A percentile compares a stretch with the other conserved stretches of the same genome.
Evolutionary conservation across 768 basidiomycete genomes (phyloP).

Genomic region (Pleurotus pulmonarius): DNA sequence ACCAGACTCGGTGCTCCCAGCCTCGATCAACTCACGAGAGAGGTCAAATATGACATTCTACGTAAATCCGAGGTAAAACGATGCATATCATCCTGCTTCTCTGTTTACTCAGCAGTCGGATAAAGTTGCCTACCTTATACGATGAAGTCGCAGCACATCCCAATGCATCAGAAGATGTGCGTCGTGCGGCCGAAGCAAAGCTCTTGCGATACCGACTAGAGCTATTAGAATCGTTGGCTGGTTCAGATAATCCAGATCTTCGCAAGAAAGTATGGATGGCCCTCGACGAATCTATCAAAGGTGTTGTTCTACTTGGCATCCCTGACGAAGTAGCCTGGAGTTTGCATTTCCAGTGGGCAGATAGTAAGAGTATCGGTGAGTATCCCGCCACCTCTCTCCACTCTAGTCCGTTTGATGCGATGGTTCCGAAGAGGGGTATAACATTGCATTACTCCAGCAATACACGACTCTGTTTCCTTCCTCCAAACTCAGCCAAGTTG

Average conservation of each 20-base stretch:
- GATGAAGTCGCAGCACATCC: constrained; percentile 81
- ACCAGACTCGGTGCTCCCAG: constrained; percentile 69
- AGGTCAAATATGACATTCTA: constrained; percentile 67
- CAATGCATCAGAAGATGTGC: constrained; percentile 71
- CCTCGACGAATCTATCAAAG: constrained; percentile 69
- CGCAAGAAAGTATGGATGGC: constrained; percentile 54
- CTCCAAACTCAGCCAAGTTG: constrained; percentile 48
- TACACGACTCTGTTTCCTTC: constrained; percentile 67
- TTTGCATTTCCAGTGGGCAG: constrained; percentile 68
- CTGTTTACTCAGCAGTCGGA: no score
- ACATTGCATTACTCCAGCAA: constrained; percentile 47
- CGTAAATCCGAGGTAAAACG: constrained; percentile 51
- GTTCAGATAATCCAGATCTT: constrained; percentile 24
- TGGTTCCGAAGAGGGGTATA: constrained; percentile 56
- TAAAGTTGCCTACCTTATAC: constrained; percentile 68
- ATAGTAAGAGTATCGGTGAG: constrained; percentile 63
- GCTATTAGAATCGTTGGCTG: constrained; percentile 59
- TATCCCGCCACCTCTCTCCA: constrained; percentile 6
- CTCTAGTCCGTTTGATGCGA: background rate
- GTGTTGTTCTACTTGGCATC: constrained; percentile 71
- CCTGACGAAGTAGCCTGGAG: constrained; percentile 84
- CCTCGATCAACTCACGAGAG: constrained; percentile 53
- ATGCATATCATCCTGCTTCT: background rate
- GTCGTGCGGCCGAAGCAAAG: constrained; percentile 74
- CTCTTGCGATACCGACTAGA: constrained; percentile 62